These are phyloP conservation scores for Penstemon newberryi DNA, from an alignment of 257 asterid genomes.

Conservation along the genomic window DNA sequence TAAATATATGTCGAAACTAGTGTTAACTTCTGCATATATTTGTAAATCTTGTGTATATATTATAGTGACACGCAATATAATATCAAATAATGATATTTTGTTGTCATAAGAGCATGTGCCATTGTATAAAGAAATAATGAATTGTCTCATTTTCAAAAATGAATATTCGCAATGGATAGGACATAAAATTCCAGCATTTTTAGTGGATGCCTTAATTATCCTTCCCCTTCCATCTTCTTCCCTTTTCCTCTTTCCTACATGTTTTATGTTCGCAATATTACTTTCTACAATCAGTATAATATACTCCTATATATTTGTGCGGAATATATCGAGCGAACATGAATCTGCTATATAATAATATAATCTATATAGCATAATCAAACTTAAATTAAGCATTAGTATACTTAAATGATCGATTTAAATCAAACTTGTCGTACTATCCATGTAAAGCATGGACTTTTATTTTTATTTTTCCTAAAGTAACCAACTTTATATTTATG, in stretches of 20 bases:
- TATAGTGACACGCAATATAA: background rate
- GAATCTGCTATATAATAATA: too few relatives aligned
- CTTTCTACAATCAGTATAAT: background rate
- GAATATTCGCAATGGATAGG: conserved; percentile 35
- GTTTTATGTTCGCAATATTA: background rate
- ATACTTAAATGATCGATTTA: too few relatives aligned
- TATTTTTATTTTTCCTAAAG: background rate
- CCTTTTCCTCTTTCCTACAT: background rate
- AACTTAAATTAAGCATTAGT: too few relatives aligned
- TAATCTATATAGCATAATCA: too few relatives aligned
- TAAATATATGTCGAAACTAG: too few relatives aligned
- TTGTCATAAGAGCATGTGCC: conserved; percentile 14
- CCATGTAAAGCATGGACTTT: too few relatives aligned
- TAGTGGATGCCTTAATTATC: conserved; percentile 18
- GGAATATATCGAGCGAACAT: too few relatives aligned
- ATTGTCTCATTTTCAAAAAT: conserved; percentile 15
- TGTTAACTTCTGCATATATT: too few relatives aligned
- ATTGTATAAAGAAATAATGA: conserved; percentile 18
- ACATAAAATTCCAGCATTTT: background rate
- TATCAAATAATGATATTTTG: background rate
- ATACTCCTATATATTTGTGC: too few relatives aligned
- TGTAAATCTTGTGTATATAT: background rate
- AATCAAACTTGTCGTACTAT: too few relatives aligned
- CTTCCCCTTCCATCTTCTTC: background rate
- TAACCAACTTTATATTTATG: background rate